Base-by-base conservation (phyloP, 495 filamentous ascomycete species). In the Astrocystis sublimbata region DNA sequence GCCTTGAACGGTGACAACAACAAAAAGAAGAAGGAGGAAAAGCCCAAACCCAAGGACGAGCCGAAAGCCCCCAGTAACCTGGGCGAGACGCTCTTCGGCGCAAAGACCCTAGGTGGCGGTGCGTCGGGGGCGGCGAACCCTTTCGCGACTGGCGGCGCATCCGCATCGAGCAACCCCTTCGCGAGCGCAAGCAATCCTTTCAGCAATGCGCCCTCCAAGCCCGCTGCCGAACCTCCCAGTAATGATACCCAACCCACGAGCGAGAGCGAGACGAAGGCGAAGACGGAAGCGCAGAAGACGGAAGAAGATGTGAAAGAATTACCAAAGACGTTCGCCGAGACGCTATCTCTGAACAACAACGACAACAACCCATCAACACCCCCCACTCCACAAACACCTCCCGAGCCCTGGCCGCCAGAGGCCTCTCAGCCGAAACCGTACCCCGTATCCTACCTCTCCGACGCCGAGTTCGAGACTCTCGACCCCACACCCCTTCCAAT, bases 391-490 rank as follows among this genome's bases (percentile, higher is more conserved):
- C 72, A 77, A 0, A 75, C 80, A 0, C 72, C 79, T 1, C 70
- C 79, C 5, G 81, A 88, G 30, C 90, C 92, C 5, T 98, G 93
- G 93, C 93, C 94, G 17, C 56, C 80, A 24, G 73, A 80, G 30
- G 76, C 85, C 6, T 73, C 76, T 2, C 87, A 89, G 64, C 91
- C 92, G 2, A 19, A 78, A 0, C 78, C 90, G 4, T 97, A 92
- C 78, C 88, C 91, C 0, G 71, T 81, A 47, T 90, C 86, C 75
- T 88, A 90, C 79, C 85, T 99, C 43, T 73, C 75, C 19, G 93
- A 98, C 70, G 93, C 93, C 10, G 94, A 97, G 64, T 93, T 91
- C 79, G 96, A 98, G 72, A 88, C 86, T 17, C 84, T 97, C 42
- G 89, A 89, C 65, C 79, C 81, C 4, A 74, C 67, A 6, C 71